Conservation (phyloP, 306 rosid species). For the Mimosa pudica region DNA sequence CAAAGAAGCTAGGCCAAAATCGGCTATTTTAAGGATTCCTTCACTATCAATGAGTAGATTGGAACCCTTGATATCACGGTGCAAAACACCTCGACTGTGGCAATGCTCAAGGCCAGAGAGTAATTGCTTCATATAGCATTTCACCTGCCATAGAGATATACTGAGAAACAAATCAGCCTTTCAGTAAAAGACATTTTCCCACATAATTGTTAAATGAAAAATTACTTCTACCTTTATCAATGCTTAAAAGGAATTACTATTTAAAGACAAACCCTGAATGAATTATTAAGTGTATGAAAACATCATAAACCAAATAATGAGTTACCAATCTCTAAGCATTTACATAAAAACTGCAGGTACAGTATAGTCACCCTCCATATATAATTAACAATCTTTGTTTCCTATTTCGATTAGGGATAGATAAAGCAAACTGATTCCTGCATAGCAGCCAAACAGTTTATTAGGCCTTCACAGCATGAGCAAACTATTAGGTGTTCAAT, state of each 20-base stretch:
- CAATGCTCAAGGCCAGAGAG: constrained; percentile 98
- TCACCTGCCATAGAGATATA: constrained; percentile 69
- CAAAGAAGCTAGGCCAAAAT: constrained; percentile 90
- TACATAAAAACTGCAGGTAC: constrained; percentile 22
- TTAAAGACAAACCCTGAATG: not conserved
- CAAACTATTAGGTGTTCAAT: not conserved
- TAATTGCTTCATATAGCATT: constrained; percentile 94
- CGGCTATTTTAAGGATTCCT: constrained; percentile 93
- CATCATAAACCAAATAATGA: constrained; percentile 23
- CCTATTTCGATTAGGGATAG: constrained; percentile 28
- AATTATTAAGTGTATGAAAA: constrained; percentile 17
- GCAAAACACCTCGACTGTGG: constrained; percentile 88
- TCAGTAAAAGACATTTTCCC: constrained; percentile 33
- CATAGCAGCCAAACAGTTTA: constrained; percentile 32
- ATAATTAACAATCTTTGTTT: constrained; percentile 22
- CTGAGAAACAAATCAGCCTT: constrained; percentile 51
- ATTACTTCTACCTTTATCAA: constrained; percentile 11
- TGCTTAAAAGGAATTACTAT: constrained; percentile 14
- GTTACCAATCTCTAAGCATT: constrained; percentile 23
- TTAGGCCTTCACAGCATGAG: constrained; percentile 29
- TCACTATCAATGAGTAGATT: constrained; percentile 87
- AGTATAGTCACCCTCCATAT: constrained; percentile 13
- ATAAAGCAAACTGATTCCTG: constrained; percentile 9
- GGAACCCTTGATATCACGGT: constrained; percentile 98
- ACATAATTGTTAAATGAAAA: not conserved